Evolutionary conservation across 179 eudicot genomes (phyloP).

Genomic region (Heliamphora pulchella): DNA sequence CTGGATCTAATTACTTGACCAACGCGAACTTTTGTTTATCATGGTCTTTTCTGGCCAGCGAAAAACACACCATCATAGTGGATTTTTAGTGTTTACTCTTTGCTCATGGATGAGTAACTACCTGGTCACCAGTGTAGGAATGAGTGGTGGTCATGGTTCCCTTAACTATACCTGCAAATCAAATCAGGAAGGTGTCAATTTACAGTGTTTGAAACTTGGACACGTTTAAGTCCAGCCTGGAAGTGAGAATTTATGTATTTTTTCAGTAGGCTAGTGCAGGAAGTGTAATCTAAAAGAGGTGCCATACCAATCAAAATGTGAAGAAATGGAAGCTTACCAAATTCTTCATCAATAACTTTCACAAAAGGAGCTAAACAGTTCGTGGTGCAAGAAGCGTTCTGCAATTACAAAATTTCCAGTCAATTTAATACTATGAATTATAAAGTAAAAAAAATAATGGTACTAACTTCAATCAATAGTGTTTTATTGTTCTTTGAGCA

Average conservation of each 20-base stretch:
- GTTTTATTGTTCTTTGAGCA: not conserved
- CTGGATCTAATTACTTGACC: not conserved
- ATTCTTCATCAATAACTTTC: slow-evolving; percentile 80
- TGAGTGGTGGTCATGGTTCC: slow-evolving; percentile 99
- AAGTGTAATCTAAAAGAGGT: not conserved
- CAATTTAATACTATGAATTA: no score
- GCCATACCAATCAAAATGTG: not conserved
- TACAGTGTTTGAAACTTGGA: not conserved
- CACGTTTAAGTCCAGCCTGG: not conserved
- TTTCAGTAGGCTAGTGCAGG: no score
- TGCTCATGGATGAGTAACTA: slow-evolving; percentile 15
- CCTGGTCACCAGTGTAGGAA: slow-evolving; percentile 99
- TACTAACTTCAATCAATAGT: not conserved
- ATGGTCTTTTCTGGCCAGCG: not conserved
- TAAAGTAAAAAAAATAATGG: no score
- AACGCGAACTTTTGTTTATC: not conserved
- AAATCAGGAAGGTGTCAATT: not conserved
- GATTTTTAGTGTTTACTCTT: not conserved
- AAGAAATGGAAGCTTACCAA: slow-evolving; percentile 42
- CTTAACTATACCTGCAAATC: slow-evolving; percentile 80
- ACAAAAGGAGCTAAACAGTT: slow-evolving; percentile 97
- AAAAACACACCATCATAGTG: not conserved
- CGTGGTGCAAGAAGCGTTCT: slow-evolving; percentile 97
- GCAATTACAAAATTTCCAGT: no score
- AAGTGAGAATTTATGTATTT: no score